These are phyloP conservation scores for Barbarea vulgaris DNA, from an alignment of 345 rosid species.

Conservation along the genomic window DNA sequence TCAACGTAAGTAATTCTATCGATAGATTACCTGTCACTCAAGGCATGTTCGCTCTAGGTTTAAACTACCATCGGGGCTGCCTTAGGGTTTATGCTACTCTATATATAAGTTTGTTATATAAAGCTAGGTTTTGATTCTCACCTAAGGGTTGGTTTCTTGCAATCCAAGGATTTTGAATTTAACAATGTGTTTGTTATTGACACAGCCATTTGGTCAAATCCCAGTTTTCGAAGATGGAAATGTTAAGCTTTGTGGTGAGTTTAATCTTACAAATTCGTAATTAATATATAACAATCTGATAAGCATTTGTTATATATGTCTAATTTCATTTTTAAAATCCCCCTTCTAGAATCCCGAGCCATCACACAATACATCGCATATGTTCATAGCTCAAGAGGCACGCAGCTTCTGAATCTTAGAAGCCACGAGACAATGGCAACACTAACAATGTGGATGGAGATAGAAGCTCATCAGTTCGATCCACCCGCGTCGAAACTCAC, in stretches of 20 bases:
- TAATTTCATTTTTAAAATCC: background rate
- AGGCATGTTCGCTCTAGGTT: constrained; percentile 7
- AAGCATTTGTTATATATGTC: background rate
- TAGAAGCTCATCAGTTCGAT: constrained; percentile 65
- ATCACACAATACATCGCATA: constrained; percentile 42
- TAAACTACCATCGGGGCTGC: background rate
- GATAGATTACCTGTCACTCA: constrained; percentile 19
- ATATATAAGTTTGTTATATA: background rate
- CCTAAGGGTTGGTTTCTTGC: background rate
- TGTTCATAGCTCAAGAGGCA: constrained; percentile 37
- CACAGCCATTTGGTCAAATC: constrained; percentile 53
- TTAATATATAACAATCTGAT: background rate
- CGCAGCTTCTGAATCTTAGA: constrained; percentile 33
- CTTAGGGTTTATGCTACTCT: background rate
- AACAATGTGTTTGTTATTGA: constrained; percentile 21
- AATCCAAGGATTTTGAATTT: background rate
- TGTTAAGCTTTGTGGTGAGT: constrained; percentile 64
- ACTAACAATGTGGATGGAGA: constrained; percentile 43
- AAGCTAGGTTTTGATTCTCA: background rate
- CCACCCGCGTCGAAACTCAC: constrained; percentile 43
- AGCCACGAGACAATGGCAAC: constrained; percentile 38
- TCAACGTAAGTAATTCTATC: constrained; percentile 49
- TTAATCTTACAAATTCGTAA: background rate
- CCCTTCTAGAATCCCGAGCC: constrained; percentile 41
- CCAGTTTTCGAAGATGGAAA: constrained; percentile 50